A percentile compares a stretch with the other conserved stretches of the same genome.
These are phyloP conservation scores for Metroxylon sagu DNA, from an alignment of 176 grass and related monocot genomes.

Conservation along the genomic window DNA sequence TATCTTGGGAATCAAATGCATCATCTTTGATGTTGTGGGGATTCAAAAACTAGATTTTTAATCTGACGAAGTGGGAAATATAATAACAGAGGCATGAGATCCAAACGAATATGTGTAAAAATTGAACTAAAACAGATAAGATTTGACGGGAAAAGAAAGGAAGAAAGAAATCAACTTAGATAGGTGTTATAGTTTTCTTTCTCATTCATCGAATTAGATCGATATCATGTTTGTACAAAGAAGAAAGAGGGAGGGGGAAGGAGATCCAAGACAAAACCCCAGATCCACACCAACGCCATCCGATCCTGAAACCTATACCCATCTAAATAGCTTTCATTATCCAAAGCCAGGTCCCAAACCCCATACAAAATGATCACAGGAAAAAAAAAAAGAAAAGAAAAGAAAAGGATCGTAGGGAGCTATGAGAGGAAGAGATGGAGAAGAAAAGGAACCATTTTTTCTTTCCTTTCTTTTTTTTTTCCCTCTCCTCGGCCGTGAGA, in stretches of 20 bases:
- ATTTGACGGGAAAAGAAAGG: not conserved
- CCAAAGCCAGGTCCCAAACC: not conserved
- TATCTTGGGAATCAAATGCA: no score
- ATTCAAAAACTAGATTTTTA: no score
- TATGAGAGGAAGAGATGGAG: not conserved
- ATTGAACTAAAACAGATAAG: not conserved
- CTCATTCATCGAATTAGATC: not conserved
- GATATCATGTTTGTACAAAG: constrained; percentile 2
- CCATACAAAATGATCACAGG: not conserved
- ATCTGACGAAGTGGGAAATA: no score
- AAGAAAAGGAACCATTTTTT: not conserved
- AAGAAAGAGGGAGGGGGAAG: not conserved
- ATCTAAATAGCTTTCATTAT: not conserved
- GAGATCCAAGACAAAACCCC: not conserved
- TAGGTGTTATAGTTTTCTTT: not conserved
- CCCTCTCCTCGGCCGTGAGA: not conserved
- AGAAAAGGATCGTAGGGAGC: not conserved
- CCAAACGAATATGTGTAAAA: not conserved
- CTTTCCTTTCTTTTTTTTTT: not conserved
- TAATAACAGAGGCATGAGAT: not conserved
- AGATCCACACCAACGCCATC: not conserved
- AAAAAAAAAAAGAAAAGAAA: not conserved
- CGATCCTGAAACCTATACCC: not conserved
- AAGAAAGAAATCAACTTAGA: not conserved
- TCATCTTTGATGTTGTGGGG: no score